Base-by-base conservation (phyloP, 305 asterid species). In the Fraxinus angustifolia region DNA sequence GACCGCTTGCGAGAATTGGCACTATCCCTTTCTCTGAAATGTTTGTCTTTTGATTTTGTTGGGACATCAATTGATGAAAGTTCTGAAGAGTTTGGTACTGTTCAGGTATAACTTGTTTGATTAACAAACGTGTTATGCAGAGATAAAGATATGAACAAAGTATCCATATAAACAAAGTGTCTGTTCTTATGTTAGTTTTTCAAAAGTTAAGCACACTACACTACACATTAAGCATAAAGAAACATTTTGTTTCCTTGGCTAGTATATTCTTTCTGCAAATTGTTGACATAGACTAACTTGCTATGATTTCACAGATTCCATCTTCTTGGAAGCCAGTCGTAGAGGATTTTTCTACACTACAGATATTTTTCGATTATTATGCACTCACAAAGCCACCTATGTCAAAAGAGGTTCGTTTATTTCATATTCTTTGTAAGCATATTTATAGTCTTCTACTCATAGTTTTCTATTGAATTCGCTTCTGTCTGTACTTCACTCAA, bases 11-110 rank as follows among this genome's bases (percentile, higher is more conserved):
- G 94, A 85, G 99, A 94, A 82, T 86, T 94, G 87, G 98, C 98
- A 81, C 91, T 96, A 40, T 88, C 98, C 10, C 90, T 96, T 81
- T 87, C 99, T n/a, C 85, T 96, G 83, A 94, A 94, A 90, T 96
- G 98, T 86, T 83, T 96, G 82, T 96, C 97, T 12, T 94, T 93
- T 85, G 99, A 96, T 88, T 96, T 96, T 88, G 93, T 96, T 85
- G 99, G 98, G 85, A 92, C 98, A 60, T 88, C 98, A 34, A 86
- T 93, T 84, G 99, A 96, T 88, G 99, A 96, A 88, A 94, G 97
- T 86, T 92, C 99, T 21, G 99, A 96, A 86, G 99, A 96, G 87
- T 93, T 96, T 84, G 98, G 98, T 82, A 94, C 98, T 80, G 93
- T 96, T 75, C 99, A 94, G 99, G 98, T 95, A 81, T 73, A 8